Evolutionary conservation across 2,329 filamentous ascomycete genomes (phyloP), one percentile per base, ranked within the genome.

Genomic region (Nemania bipapillata): DNA sequence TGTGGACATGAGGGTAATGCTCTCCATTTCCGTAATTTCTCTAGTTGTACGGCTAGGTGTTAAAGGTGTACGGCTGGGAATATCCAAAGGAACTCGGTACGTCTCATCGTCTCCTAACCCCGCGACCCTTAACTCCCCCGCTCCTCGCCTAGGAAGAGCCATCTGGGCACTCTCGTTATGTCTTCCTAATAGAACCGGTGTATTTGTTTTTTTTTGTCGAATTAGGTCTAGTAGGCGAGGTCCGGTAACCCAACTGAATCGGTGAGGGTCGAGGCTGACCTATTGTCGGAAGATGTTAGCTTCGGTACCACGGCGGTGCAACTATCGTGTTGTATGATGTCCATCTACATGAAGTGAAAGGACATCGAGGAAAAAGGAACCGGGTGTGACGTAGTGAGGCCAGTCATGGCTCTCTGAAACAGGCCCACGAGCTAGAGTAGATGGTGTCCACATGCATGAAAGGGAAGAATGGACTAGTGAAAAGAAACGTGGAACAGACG

Each of bases 1-100:
- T 4, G 70, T 72, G 17, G 58, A 49, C 58, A 68, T 54, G 9
- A 66, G 45, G 4, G n/a, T 8, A 42, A 15, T 42, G n/a, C 1
- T 35, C 40, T 58, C 63, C 26, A 57, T 56, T 15, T 59, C 35
- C 2, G 37, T 37, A 15, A 3, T 30, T 26, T 28, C 66, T 52
- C 45, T 47, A 12, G 55, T 35, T 22, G 4, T 55, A n/a, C 24
- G 32, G 20, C 53, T 20, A 30, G 53, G 26, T 9, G 30, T 15
- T 15, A 49, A 37, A 3, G 22, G 24, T 15, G 12, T 20, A 4
- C n/a, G 22, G 8, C 30, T 20, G 4, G 62, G 28, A 37, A 22
- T 12, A 3, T 9, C 47, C 11, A 12, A 28, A 9, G 15, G 11
- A 32, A 32, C 28, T 32, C 12, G 30, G 15, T 20, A 12, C 17